Conservation (phyloP, 805 yeast species). For the Candida chauliodis region DNA sequence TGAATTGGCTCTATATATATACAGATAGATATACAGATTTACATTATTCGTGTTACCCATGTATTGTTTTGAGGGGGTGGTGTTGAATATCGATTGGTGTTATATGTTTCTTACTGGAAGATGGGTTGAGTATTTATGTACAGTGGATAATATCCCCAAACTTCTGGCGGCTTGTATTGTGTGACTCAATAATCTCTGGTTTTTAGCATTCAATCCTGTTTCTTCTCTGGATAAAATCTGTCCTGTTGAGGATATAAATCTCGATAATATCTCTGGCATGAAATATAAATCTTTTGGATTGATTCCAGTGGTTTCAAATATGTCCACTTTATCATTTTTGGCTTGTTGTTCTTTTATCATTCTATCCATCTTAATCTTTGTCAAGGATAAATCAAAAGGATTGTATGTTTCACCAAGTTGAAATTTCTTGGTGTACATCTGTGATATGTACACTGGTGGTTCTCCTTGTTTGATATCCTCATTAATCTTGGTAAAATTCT, state of each 20-base stretch:
- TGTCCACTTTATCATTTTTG: slow-evolving; percentile 19
- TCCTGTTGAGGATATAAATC: slow-evolving; percentile 68
- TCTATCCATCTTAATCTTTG: slow-evolving; percentile 50
- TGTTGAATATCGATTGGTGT: neutral
- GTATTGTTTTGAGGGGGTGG: no score
- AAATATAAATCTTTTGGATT: slow-evolving; percentile 71
- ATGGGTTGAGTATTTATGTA: slow-evolving; percentile 57
- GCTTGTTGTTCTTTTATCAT: slow-evolving; percentile 25
- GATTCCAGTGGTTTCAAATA: slow-evolving; percentile 48
- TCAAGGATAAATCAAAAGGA: slow-evolving; percentile 75
- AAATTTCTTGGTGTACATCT: slow-evolving; percentile 43
- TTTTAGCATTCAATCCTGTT: slow-evolving; percentile 61
- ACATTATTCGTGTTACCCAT: neutral
- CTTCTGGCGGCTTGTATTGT: slow-evolving; percentile 80
- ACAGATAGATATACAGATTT: no score
- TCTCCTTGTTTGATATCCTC: slow-evolving; percentile 19
- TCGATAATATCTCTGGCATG: slow-evolving; percentile 65
- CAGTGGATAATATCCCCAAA: slow-evolving; percentile 72
- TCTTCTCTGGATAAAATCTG: slow-evolving; percentile 69
- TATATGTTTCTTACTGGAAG: slow-evolving; percentile 39
- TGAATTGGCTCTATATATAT: neutral
- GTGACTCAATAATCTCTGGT: slow-evolving; percentile 68
- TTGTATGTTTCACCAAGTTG: slow-evolving; percentile 58
- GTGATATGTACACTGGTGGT: slow-evolving; percentile 33
- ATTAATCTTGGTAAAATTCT: slow-evolving; percentile 18